A percentile compares a stretch with the other conserved stretches of the same genome.
Conservation (phyloP, 1,284 basidiomycete genomes). For the Rhodotorula sp. region DNA sequence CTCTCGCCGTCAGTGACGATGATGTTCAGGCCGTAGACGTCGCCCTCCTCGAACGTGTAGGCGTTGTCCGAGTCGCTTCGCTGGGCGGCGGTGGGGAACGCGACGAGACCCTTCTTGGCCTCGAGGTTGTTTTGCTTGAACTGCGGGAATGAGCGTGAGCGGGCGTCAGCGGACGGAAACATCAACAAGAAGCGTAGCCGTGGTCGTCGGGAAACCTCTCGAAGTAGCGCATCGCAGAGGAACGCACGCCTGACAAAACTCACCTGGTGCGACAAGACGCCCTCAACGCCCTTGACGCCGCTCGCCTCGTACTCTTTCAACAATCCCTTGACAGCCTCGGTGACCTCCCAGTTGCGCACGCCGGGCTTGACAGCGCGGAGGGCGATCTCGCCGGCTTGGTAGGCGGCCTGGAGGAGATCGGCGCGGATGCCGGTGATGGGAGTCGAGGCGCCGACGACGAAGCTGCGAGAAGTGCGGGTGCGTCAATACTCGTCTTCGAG, state of each 20-base stretch:
- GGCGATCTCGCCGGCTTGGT: constrained; percentile 85
- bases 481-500: constrained; percentile 1
- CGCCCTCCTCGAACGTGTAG: constrained; percentile 82
- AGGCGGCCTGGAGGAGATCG: constrained; percentile 90
- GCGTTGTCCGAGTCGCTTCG: constrained; percentile 75
- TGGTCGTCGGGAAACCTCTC: no score
- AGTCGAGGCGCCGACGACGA: constrained; percentile 74
- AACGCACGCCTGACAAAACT: background rate
- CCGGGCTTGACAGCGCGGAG: constrained; percentile 51
- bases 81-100: constrained; percentile 80
- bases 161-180: background rate
- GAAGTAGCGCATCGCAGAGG: background rate
- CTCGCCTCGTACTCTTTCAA: constrained; percentile 55
- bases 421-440: constrained; percentile 75
- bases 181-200: no score
- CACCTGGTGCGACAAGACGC: constrained; percentile 51
- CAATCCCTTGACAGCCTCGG: constrained; percentile 76
- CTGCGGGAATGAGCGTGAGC: constrained; percentile 53
- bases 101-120: constrained; percentile 91
- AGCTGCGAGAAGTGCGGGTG: constrained; percentile 30
- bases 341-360: constrained; percentile 92
- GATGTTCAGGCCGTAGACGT: constrained; percentile 95
- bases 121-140: constrained; percentile 92
- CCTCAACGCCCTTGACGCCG: constrained; percentile 84
- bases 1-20: constrained; percentile 83